phyloP scores from a whole-genome alignment of 1,284 basidiomycete genomes.

The Ceratobasidium sp. region DNA sequence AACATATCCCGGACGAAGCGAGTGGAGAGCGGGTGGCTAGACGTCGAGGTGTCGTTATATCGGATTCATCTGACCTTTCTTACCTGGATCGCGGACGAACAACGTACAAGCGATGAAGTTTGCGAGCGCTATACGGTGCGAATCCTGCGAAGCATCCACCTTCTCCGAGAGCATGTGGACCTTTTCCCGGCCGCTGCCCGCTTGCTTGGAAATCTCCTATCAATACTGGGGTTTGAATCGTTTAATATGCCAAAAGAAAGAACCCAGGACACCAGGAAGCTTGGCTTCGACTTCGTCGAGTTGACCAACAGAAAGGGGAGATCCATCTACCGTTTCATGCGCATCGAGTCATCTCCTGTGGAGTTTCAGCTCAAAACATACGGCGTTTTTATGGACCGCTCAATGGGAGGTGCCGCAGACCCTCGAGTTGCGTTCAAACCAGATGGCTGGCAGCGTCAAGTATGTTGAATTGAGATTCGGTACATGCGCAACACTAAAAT shows the following conservation, averaged over 20 bases:
- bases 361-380: constrained; percentile 75
- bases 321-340: constrained; percentile 64
- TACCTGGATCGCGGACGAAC: constrained; percentile 64
- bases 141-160: constrained; percentile 61
- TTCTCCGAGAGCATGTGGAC: constrained; percentile 56
- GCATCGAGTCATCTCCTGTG: constrained; percentile 64
- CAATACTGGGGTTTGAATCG: constrained; percentile 60
- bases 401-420: constrained; percentile 70
- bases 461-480: constrained; percentile 48
- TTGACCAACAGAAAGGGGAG: constrained; percentile 57
- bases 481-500: neutral
- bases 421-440: constrained; percentile 69
- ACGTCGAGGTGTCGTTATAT: constrained; percentile 64
- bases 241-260: constrained; percentile 50
- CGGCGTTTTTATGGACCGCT: constrained; percentile 75
- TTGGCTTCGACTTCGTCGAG: constrained; percentile 63
- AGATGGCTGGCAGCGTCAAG: constrained; percentile 74
- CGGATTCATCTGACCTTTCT: constrained; percentile 63
- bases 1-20: constrained; percentile 60
- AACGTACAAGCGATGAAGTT: constrained; percentile 47
- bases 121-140: constrained; percentile 61
- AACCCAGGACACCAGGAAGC: constrained; percentile 52
- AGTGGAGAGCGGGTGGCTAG: constrained; percentile 58
- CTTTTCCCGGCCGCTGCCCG: constrained; percentile 57
- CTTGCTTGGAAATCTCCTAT: constrained; percentile 58